Conservation (phyloP, 2,329 filamentous ascomycete species). For the Waltergamsia citrina region DNA sequence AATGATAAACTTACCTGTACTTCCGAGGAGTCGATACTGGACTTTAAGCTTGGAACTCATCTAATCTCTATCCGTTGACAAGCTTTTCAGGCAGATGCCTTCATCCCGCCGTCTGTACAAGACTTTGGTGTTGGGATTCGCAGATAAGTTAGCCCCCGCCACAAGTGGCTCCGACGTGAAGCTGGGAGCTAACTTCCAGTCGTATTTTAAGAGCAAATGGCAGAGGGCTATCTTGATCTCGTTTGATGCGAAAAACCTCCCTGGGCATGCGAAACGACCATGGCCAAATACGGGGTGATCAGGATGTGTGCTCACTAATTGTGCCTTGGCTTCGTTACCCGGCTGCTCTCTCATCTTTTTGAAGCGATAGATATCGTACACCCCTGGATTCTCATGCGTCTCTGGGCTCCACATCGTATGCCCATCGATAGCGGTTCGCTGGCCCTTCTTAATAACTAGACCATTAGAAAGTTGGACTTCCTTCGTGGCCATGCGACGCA, state of each 20-base stretch:
- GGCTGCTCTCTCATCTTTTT: slow-evolving; percentile 12
- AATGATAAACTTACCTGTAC: no score
- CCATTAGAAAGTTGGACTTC: slow-evolving; percentile 8
- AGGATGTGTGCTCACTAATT: slow-evolving; percentile 21
- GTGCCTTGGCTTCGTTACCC: slow-evolving; percentile 12
- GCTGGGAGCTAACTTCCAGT: slow-evolving; percentile 12
- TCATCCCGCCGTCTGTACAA: no score
- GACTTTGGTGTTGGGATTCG: no score
- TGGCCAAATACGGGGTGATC: slow-evolving; percentile 23
- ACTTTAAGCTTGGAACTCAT: no score
- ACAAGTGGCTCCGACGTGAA: no score
- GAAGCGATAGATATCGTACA: slow-evolving; percentile 18
- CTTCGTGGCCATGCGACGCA: slow-evolving; percentile 5
- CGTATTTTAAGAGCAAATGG: slow-evolving; percentile 18
- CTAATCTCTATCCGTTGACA: no score
- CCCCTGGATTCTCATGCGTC: slow-evolving; percentile 12
- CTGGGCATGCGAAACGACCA: slow-evolving; percentile 29
- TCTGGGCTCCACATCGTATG: slow-evolving; percentile 11
- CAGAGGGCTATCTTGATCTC: slow-evolving; percentile 25
- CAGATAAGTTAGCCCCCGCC: no score
- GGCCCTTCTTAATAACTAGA: slow-evolving; percentile 12
- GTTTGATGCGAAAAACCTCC: slow-evolving; percentile 29
- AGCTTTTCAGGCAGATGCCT: no score
- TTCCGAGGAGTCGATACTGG: no score
- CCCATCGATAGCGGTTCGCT: slow-evolving; percentile 7